Evolutionary conservation across 345 rosid genomes (phyloP).

Genomic region (Pistacia integerrima): DNA sequence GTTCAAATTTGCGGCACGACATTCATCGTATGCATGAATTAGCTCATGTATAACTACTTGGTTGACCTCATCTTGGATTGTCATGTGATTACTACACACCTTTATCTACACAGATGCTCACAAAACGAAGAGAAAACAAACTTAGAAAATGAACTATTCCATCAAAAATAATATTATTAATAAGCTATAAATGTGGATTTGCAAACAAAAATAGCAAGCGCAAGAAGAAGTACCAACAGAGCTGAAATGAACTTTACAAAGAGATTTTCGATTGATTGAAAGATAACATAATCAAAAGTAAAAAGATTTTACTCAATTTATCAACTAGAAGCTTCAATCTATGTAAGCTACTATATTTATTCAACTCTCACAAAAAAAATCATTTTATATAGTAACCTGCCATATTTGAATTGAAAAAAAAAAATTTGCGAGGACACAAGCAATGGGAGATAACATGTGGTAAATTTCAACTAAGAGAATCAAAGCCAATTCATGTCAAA

Average conservation of each 20-base stretch:
- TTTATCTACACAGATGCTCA: constrained; percentile 49
- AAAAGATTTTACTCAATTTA: background rate
- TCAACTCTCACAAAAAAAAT: background rate
- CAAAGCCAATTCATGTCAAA: background rate
- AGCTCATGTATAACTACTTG: constrained; percentile 87
- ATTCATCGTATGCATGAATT: constrained; percentile 89
- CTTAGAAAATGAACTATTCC: background rate
- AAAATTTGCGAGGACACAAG: too few species aligned
- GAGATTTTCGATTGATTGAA: background rate
- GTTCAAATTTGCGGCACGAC: constrained; percentile 83
- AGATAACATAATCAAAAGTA: background rate
- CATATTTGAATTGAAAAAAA: background rate
- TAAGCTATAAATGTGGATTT: background rate
- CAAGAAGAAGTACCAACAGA: background rate
- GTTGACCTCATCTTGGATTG: constrained; percentile 77
- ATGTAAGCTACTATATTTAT: too few species aligned
- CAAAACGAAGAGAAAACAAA: constrained; percentile 9
- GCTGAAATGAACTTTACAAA: background rate
- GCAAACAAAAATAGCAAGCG: background rate
- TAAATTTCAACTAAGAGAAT: background rate
- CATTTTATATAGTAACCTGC: background rate
- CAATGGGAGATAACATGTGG: background rate
- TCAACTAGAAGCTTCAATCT: background rate
- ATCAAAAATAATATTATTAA: background rate
- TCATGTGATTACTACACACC: constrained; percentile 80